Percentiles rank a stretch among this genome's conserved stretches.
Evolutionary conservation across 192 early-diverging fungal genomes (phyloP).

Genomic region (Coemansia sp.): DNA sequence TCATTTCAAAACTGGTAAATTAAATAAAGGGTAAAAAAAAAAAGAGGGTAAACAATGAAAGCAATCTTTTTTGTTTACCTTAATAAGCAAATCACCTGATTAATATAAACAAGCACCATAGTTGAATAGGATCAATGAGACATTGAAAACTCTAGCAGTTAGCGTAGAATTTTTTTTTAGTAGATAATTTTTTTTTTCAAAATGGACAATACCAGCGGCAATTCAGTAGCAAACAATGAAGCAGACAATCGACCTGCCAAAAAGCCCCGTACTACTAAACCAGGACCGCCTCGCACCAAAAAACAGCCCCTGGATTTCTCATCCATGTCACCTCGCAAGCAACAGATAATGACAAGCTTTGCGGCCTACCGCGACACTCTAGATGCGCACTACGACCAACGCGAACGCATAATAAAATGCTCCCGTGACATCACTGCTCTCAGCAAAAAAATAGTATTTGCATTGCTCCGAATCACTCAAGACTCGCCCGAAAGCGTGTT

Average conservation of each 20-base stretch:
- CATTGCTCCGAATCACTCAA: slow-evolving; percentile 46
- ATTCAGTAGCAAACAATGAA: not conserved
- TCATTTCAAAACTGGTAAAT: slow-evolving; percentile 13
- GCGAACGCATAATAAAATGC: slow-evolving; percentile 53
- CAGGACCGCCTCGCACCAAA: not conserved
- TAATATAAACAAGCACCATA: not conserved
- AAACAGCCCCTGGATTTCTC: slow-evolving; percentile 2
- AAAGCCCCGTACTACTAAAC: not conserved
- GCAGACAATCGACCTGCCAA: not conserved
- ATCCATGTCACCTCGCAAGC: slow-evolving; percentile 10
- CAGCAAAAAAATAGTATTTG: slow-evolving; percentile 56
- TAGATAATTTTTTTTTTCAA: not conserved
- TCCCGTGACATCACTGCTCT: slow-evolving; percentile 55
- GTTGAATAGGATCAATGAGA: no score
- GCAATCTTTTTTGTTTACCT: slow-evolving; percentile 14
- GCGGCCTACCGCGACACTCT: slow-evolving; percentile 29
- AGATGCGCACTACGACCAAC: slow-evolving; percentile 53
- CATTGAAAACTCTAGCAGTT: no score
- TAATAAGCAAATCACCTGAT: not conserved
- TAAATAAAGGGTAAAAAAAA: not conserved
- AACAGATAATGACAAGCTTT: slow-evolving; percentile 19
- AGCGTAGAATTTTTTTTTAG: not conserved
- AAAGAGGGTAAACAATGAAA: slow-evolving; percentile 19
- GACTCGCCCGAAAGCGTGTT: slow-evolving; percentile 29
- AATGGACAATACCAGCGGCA: not conserved